Evolutionary conservation across 352 stramenopile species (phyloP), one percentile per base, ranked within the genome.

Genomic region (Phytophthora fragariaefolia): DNA sequence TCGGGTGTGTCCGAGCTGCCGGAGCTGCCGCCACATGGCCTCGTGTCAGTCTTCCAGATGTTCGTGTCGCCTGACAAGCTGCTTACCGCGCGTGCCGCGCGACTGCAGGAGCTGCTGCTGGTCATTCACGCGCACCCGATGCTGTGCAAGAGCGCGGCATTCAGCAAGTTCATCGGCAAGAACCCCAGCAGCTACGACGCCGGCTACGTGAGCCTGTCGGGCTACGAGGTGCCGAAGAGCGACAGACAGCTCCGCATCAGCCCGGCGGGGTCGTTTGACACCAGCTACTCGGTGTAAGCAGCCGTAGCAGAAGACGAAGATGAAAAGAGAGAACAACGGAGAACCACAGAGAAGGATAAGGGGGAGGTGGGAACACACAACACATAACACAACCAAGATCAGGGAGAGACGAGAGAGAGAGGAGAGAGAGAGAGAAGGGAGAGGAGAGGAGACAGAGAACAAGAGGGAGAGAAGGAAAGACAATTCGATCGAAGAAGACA

Each of bases 121-220:
- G 75, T 74, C 61, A 83, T 90, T 54, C 84, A 82, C 52, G 69
- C 69, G 26, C 77, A 90, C 63, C 79, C 83, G 53, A 47, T 73
- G 51, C 69, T 92, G 10, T 73, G 69, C 17, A 75, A 69, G 36
- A 77, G 73, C 28, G 28, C 58, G 20, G 66, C 70, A 3, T 92
- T 90, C 62, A 74, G 63, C 55, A 69, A 77, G 20, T 92, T 92
- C 56, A 81, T 90, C 27, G 83, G 83, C 66, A 90, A 87, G 69
- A 90, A 88, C 57, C 83, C 83, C n/a, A 83, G 81, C 40, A 82
- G 73, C 47, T 73, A 77, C 28, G 81, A 90, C 50, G 66, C 83
- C 5, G 83, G 83, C 26, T 92, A 92, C 62, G 83, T 92, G 67
- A 89, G 79, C 32, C 69, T 92, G 9, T 90, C 83, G 46, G 73